A percentile compares a stretch with the other conserved stretches of the same genome.
Conservation (phyloP, 2,329 filamentous ascomycete genomes). For the Diaporthe humulicola region DNA sequence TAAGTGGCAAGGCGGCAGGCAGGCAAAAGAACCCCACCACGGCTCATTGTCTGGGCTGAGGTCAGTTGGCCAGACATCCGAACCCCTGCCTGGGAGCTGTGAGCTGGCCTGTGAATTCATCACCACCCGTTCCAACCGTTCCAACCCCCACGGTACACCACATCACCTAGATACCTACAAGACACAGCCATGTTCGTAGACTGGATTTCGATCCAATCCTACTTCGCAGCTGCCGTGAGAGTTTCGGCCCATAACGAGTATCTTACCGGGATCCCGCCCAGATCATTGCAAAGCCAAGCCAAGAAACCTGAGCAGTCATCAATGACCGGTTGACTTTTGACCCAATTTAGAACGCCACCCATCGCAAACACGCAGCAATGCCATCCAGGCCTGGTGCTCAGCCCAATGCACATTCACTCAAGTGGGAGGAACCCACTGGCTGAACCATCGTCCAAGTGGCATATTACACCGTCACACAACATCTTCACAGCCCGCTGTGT, state of each 20-base stretch:
- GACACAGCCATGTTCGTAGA: neutral
- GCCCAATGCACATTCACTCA: neutral
- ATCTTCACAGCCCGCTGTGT: no score
- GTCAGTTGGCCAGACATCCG: neutral
- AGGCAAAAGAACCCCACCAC: neutral
- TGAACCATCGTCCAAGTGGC: neutral
- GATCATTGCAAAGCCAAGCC: neutral
- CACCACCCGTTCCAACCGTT: neutral
- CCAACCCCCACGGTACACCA: neutral
- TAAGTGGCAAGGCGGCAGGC: slow-evolving; percentile 20
- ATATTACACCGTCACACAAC: neutral
- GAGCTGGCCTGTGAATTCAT: neutral
- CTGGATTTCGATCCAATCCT: neutral
- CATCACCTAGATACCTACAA: neutral
- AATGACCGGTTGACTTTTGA: slow-evolving; percentile 5
- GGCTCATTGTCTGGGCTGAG: neutral
- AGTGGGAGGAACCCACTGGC: neutral
- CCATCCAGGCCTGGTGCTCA: no score
- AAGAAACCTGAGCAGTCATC: neutral
- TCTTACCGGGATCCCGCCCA: neutral
- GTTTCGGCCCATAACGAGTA: neutral
- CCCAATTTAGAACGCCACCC: neutral
- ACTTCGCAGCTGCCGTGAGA: neutral
- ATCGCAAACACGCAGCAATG: neutral
- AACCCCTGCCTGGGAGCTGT: neutral